Evolutionary conservation across 768 basidiomycete species (phyloP).

Genomic region (Lactarius quietus): DNA sequence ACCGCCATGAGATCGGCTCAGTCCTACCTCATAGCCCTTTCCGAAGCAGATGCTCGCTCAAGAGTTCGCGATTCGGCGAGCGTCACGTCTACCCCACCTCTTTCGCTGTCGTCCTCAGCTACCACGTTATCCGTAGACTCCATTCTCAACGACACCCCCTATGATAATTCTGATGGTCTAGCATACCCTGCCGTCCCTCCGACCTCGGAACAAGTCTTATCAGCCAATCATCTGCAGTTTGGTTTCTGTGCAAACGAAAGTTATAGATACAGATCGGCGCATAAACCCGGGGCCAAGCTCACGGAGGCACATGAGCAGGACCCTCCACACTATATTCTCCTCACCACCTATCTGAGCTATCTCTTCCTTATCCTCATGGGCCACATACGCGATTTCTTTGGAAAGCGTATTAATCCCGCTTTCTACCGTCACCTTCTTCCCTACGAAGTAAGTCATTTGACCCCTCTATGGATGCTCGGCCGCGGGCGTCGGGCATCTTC

Average conservation of each 20-base stretch:
- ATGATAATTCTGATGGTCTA: slow-evolving; percentile 48
- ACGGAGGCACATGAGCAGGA: slow-evolving; percentile 65
- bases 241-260: slow-evolving; percentile 82
- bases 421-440: slow-evolving; percentile 82
- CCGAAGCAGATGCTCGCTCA: slow-evolving; percentile 64
- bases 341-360: slow-evolving; percentile 92
- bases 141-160: slow-evolving; percentile 51
- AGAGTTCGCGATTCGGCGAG: slow-evolving; percentile 42
- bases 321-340: slow-evolving; percentile 88
- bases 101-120: slow-evolving; percentile 70
- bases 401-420: slow-evolving; percentile 70
- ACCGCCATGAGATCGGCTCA: slow-evolving; percentile 49
- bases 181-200: slow-evolving; percentile 63
- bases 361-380: slow-evolving; percentile 89
- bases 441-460: slow-evolving; percentile 59
- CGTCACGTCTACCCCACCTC: slow-evolving; percentile 62
- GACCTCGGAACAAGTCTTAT: slow-evolving; percentile 75
- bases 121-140: slow-evolving; percentile 69
- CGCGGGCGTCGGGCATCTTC: neutral
- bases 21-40: slow-evolving; percentile 58
- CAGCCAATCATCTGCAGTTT: slow-evolving; percentile 84
- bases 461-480: slow-evolving; percentile 2
- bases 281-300: slow-evolving; percentile 49
- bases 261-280: slow-evolving; percentile 65
- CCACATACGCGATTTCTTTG: slow-evolving; percentile 92